These are phyloP conservation scores for Ustilago crameri DNA, from an alignment of 1,284 basidiomycete species.

Conservation along the genomic window DNA sequence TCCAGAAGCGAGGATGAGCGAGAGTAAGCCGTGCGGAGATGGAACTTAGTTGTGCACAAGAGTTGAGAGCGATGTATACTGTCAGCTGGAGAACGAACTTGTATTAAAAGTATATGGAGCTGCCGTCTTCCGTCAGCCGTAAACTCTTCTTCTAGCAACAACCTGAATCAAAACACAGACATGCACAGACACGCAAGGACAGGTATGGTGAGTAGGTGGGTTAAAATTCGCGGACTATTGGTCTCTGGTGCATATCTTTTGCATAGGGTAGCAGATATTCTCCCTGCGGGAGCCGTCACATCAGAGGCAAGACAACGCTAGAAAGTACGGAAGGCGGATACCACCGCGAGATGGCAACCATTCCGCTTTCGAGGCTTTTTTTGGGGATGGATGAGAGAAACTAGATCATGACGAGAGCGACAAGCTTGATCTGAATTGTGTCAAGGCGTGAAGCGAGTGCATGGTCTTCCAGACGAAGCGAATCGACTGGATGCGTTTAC, in stretches of 20 bases:
- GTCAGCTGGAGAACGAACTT: no score
- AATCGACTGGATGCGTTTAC: slow-evolving; percentile 21
- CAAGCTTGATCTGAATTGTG: neutral
- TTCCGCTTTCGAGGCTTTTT: slow-evolving; percentile 49
- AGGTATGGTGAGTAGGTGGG: slow-evolving; percentile 4
- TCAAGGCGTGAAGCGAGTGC: no score
- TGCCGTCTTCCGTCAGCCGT: no score
- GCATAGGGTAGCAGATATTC: slow-evolving; percentile 27
- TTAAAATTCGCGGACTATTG: slow-evolving; percentile 54
- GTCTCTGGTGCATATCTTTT: slow-evolving; percentile 57
- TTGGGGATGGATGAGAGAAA: slow-evolving; percentile 5
- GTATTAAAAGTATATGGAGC: no score
- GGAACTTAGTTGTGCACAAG: no score
- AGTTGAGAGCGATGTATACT: no score
- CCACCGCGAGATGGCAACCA: slow-evolving; percentile 8
- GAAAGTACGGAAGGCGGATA: slow-evolving; percentile 16
- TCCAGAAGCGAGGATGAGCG: neutral
- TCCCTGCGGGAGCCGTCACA: slow-evolving; percentile 53
- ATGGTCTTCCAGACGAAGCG: neutral
- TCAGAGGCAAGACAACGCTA: slow-evolving; percentile 60
- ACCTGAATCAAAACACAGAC: no score
- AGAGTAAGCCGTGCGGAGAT: neutral
- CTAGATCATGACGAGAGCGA: neutral
- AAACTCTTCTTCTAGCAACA: no score
- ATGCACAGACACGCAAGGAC: neutral